Conservation (phyloP, 1,139 yeast species). For the Zhuliangozyma blackwelliae region DNA sequence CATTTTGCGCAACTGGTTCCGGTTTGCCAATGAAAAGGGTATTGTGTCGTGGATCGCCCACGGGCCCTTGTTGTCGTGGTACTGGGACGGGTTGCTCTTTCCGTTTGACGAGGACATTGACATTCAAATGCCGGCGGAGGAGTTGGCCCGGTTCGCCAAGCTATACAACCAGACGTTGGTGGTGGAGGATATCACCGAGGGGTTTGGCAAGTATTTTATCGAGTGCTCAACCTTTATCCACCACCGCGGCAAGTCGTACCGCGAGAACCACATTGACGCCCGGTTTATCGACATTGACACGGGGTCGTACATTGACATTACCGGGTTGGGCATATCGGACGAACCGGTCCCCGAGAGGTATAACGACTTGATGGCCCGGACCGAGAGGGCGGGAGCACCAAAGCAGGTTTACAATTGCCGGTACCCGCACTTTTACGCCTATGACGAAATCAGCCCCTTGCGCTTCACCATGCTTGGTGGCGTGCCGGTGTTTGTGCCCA, state of each 20-base stretch:
- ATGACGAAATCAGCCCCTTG: constrained; percentile 31
- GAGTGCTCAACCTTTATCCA: constrained; percentile 48
- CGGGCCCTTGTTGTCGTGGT: constrained; percentile 58
- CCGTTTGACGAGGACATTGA: constrained; percentile 67
- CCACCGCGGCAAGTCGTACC: constrained; percentile 30
- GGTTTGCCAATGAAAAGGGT: constrained; percentile 40
- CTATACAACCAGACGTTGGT: constrained; percentile 46
- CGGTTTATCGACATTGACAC: constrained; percentile 52
- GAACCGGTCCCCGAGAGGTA: constrained; percentile 12
- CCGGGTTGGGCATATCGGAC: constrained; percentile 37
- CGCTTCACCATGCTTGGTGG: constrained; percentile 30
- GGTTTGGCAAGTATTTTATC: constrained; percentile 42
- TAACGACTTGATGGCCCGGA: constrained; percentile 8
- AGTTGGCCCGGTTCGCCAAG: constrained; percentile 37
- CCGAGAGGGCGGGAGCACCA: constrained; percentile 11
- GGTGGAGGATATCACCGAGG: constrained; percentile 40
- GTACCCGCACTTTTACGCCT: constrained; percentile 28
- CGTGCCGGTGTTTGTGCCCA: constrained; percentile 29
- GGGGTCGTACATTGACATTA: constrained; percentile 59
- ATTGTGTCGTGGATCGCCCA: constrained; percentile 56
- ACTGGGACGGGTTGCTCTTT: constrained; percentile 54
- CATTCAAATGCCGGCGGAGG: constrained; percentile 46
- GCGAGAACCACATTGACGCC: constrained; percentile 55
- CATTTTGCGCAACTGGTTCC: constrained; percentile 50
- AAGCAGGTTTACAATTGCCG: constrained; percentile 29